Percentiles rank a stretch among this genome's conserved stretches.
Evolutionary conservation across 768 basidiomycete genomes (phyloP).

Genomic region (Macrolepiota albuminosa): DNA sequence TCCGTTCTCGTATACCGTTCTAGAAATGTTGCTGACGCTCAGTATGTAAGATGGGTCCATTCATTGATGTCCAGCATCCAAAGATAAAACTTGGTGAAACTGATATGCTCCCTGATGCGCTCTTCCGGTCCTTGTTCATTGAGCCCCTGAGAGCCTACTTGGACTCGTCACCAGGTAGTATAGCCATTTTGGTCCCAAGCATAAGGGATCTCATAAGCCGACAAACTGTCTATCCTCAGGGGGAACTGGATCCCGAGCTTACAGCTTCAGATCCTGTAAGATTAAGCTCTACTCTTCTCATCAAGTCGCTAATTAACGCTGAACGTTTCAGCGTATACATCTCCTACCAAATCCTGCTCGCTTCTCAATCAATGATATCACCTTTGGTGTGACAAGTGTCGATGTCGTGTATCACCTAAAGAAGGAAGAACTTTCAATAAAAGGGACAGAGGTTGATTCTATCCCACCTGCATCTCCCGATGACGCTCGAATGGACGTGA

Average conservation of each 20-base stretch:
- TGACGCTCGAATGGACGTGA: conserved; percentile 57
- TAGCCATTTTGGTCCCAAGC: conserved; percentile 77
- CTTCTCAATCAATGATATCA: conserved; percentile 81
- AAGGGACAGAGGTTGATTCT: conserved; percentile 58
- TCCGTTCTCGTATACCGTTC: conserved; percentile 23
- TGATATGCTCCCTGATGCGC: conserved; percentile 53
- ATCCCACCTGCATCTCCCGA: conserved; percentile 31
- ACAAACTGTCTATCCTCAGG: conserved; percentile 86
- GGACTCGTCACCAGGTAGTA: conserved; percentile 58
- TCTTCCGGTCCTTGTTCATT: conserved; percentile 67
- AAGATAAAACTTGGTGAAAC: conserved; percentile 71
- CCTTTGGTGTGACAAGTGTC: conserved; percentile 76
- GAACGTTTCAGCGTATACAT: conserved; percentile 55
- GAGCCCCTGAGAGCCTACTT: conserved; percentile 54
- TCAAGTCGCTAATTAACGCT: background rate
- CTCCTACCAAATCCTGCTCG: conserved; percentile 83
- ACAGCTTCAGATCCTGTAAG: conserved; percentile 49
- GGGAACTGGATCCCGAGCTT: conserved; percentile 44
- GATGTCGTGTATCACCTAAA: conserved; percentile 88
- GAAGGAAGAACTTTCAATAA: conserved; percentile 74
- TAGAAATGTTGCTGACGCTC: background rate
- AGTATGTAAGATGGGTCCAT: conserved; percentile 75
- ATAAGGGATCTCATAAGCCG: conserved; percentile 74
- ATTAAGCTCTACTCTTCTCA: background rate
- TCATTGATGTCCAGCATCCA: conserved; percentile 76